Evolutionary conservation across 345 rosid species (phyloP).

Genomic region (Fremontodendron californicum): DNA sequence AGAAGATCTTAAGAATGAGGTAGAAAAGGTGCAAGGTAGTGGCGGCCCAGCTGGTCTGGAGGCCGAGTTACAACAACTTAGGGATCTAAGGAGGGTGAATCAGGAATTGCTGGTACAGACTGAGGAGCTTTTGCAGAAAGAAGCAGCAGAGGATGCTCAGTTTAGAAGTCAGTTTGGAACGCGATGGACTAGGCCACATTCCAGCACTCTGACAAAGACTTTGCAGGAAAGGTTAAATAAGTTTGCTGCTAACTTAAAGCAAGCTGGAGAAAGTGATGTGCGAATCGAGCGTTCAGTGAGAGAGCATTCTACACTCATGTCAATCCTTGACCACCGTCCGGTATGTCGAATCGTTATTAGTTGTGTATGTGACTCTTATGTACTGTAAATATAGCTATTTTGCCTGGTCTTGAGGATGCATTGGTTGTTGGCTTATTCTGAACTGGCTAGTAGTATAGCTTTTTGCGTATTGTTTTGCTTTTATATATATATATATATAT

Average conservation of each 20-base stretch:
- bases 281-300: slow-evolving; percentile 90
- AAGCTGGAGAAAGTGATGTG: slow-evolving; percentile 94
- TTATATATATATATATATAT: no score
- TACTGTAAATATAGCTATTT: background rate
- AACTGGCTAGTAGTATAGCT: slow-evolving; percentile 8
- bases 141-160: slow-evolving; percentile 88
- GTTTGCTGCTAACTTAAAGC: slow-evolving; percentile 93
- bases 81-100: slow-evolving; percentile 89
- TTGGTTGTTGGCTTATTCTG: background rate
- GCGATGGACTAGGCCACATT: slow-evolving; percentile 99
- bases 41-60: slow-evolving; percentile 94
- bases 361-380: background rate
- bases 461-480: background rate
- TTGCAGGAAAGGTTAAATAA: slow-evolving; percentile 90
- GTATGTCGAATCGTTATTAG: slow-evolving; percentile 35
- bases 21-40: slow-evolving; percentile 91
- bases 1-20: slow-evolving; percentile 77
- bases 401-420: background rate
- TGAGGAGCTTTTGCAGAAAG: slow-evolving; percentile 95
- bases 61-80: slow-evolving; percentile 87
- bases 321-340: slow-evolving; percentile 85
- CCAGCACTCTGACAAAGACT: slow-evolving; percentile 91
- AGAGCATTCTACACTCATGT: slow-evolving; percentile 76
- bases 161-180: slow-evolving; percentile 96
- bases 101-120: slow-evolving; percentile 88